Evolutionary conservation across 2,329 filamentous ascomycete species (phyloP).

Genomic region (Teratosphaeria destructans): DNA sequence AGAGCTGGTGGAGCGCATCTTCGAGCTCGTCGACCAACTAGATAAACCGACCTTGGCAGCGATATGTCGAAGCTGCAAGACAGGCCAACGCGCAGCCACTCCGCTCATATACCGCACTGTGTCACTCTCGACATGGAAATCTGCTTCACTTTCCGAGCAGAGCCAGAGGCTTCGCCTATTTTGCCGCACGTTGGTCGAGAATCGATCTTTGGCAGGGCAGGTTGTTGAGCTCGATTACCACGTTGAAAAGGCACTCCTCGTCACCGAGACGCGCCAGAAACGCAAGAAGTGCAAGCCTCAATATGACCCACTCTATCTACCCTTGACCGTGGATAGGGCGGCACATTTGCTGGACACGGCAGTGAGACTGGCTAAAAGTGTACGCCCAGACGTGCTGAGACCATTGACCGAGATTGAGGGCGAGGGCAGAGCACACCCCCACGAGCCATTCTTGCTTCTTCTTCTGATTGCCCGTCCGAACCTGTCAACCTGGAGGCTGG

Average conservation of each 20-base stretch:
- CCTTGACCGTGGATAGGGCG: neutral
- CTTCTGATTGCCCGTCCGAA: neutral
- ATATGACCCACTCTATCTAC: neutral
- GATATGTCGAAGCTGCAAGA: neutral
- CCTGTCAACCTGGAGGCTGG: neutral
- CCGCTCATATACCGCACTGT: neutral
- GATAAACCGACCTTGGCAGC: neutral
- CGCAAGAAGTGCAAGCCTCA: neutral
- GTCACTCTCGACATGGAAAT: neutral
- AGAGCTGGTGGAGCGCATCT: neutral
- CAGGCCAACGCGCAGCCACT: neutral
- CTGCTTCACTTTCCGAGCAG: neutral
- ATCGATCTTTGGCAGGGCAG: neutral
- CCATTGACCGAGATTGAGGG: neutral
- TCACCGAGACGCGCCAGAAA: neutral
- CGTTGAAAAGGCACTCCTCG: neutral
- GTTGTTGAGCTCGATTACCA: neutral
- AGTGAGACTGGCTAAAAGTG: neutral
- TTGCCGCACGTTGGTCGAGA: neutral
- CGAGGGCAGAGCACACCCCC: neutral
- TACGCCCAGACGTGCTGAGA: neutral
- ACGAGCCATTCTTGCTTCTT: neutral
- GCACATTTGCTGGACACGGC: neutral
- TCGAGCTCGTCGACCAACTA: neutral
- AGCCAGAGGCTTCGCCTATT: neutral